Percentiles rank a stretch among this genome's conserved stretches.
Evolutionary conservation across 2,329 filamentous ascomycete genomes (phyloP).

Genomic region (Cylindrodendrum hubeiense): DNA sequence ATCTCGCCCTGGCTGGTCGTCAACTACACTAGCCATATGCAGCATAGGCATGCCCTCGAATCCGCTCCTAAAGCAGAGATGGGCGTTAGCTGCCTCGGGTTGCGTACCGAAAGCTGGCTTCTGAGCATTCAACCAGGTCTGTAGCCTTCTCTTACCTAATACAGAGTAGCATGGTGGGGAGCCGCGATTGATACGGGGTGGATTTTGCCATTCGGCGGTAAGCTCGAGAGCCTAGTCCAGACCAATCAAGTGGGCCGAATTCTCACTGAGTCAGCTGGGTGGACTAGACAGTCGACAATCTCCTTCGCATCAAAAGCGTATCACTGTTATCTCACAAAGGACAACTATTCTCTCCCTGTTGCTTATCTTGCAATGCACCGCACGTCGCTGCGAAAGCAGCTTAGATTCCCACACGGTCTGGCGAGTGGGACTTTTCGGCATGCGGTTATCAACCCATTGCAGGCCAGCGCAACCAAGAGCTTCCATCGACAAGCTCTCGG

Average conservation of each 20-base stretch:
- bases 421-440: slow-evolving; percentile 5
- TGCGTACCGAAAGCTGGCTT: too few relatives aligned
- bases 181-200: neutral
- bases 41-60: too few relatives aligned
- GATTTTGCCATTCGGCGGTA: neutral
- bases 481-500: neutral
- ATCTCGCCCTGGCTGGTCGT: too few relatives aligned
- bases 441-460: neutral
- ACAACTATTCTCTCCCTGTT: neutral
- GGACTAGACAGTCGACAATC: neutral
- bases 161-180: too few relatives aligned
- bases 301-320: neutral
- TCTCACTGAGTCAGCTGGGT: neutral
- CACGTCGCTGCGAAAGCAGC: slow-evolving; percentile 11
- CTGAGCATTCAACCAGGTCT: too few relatives aligned
- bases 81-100: too few relatives aligned
- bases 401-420: slow-evolving; percentile 7
- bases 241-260: neutral
- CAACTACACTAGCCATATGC: too few relatives aligned
- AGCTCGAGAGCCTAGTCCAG: neutral
- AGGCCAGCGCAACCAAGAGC: slow-evolving; percentile 5
- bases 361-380: slow-evolving; percentile 9
- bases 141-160: too few relatives aligned
- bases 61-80: too few relatives aligned
- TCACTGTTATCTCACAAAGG: slow-evolving; percentile 9